These are phyloP conservation scores for Nidula microcarpa DNA, from an alignment of 768 basidiomycete species.

Conservation along the genomic window DNA sequence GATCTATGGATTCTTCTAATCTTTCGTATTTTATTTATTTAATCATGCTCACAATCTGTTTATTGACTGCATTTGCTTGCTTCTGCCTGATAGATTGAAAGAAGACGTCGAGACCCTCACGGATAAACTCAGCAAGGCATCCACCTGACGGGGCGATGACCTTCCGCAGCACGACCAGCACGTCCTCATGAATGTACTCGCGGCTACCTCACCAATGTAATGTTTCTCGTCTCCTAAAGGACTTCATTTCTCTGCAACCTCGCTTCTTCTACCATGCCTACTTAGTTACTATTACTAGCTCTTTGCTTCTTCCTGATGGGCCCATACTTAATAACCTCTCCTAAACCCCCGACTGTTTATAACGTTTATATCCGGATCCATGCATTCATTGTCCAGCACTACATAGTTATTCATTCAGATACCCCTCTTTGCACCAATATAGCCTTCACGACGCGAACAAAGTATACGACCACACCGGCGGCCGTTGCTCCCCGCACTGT, in stretches of 20 bases:
- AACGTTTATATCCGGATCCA: not conserved
- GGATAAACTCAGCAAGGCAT: constrained; percentile 32
- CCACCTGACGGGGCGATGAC: constrained; percentile 1
- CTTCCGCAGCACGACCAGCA: not conserved
- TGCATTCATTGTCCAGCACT: not conserved
- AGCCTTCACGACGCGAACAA: too few relatives aligned
- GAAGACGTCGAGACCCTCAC: constrained; percentile 55
- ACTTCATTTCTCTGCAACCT: not conserved
- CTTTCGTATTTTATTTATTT: constrained; percentile 11
- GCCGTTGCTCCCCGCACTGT: too few relatives aligned
- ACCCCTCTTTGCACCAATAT: too few relatives aligned
- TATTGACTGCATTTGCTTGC: constrained; percentile 26
- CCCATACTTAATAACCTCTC: not conserved
- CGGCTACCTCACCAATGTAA: not conserved
- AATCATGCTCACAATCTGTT: constrained; percentile 22
- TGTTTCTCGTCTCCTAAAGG: not conserved
- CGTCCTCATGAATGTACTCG: not conserved
- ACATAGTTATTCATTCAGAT: not conserved
- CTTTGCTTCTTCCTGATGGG: not conserved
- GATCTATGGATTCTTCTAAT: constrained; percentile 50
- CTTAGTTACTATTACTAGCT: not conserved
- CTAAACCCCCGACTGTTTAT: not conserved
- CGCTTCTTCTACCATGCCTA: not conserved
- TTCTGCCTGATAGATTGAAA: constrained; percentile 53
- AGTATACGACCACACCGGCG: too few relatives aligned